Evolutionary conservation across 2,329 filamentous ascomycete genomes (phyloP), one percentile per base, ranked within the genome.

Genomic region (Hawksworthiomyces lignivorus): DNA sequence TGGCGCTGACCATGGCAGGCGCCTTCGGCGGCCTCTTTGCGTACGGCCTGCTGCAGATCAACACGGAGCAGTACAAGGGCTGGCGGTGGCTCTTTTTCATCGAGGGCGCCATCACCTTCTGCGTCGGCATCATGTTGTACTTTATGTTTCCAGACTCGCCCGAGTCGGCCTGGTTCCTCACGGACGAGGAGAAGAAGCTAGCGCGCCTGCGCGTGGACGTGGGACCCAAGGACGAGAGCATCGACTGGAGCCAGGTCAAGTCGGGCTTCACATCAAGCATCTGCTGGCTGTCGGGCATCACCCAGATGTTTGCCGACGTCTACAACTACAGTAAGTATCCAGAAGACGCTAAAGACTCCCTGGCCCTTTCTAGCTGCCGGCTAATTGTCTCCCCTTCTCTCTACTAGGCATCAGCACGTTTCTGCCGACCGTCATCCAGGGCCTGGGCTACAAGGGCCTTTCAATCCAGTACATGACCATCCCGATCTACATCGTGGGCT

Each of bases 391-490:
- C 24, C 12, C 12, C 24, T 26, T 26, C 12, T 12, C 24, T 26
- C 12, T 26, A 8, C 24, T 12, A 26, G 24, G 24, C 26, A 29
- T 58, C 32, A 56, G 54, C 7, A 57, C 55, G 2, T 62, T 62
- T 36, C 44, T 64, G 1, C 62, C 62, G 0, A 56, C 56, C 0
- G 56, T 64, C 9, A 48, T 65, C n/a, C 48, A 49, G n/a, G 53
- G 53, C 2, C 64, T 66, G 43, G 52, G 61, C 18, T 64, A 61
- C 40, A 60, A 60, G 1, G 61, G 60, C 1, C 54, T 62, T 10
- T 57, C 66, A 47, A 58, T 60, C 35, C 48, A 58, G 47, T 65
- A 65, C 39, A 52, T 65, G 4, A 60, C 63, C 8, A 63, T 65
- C 15, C 62, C 62, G 5, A 57, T 63, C n/a, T 66, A 64, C 42